Base-by-base conservation (phyloP, 108 stramenopile genomes). In the Skeletonema marinoi region DNA sequence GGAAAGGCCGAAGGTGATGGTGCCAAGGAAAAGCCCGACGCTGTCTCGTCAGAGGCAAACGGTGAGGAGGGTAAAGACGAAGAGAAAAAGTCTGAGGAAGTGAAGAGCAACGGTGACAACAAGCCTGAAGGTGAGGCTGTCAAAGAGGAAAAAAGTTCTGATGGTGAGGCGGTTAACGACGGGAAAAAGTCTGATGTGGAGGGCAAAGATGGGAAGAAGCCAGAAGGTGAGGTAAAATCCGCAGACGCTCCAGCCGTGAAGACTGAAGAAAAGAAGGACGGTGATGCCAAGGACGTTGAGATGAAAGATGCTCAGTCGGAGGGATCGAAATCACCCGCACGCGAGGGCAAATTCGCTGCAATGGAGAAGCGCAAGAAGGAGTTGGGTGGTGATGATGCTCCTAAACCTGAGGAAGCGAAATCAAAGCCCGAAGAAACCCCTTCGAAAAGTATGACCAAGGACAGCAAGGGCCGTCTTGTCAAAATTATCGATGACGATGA, bases 401-500 rank as follows among this genome's bases (percentile, higher is more conserved):
- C 83, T 12, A 81, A 85, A 32, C 21, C 61, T 17, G 68, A 61
- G 8, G 66, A 78, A 56, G 65, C 71, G 63, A 62, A 71, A 10
- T 78, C 65, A 3, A 68, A 60, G 25, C 11, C 63, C 7, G 75
- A 81, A 32, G 76, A 86, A 35, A 46, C 29, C 32, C 21, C 51
- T 31, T 67, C 72, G 11, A 76, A 78, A 51, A 74, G 74, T 41
- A 68, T 89, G 10, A 88, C 86, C 30, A 89, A 80, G 60, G 93
- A 96, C 77, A 93, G 92, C 70, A 90, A 92, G 59, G 95, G 95
- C 8, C 82, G 92, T 39, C 78, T 80, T 44, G 91, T 90, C 48
- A 95, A 90, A 82, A 93, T 95, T 21, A 82, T 93, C 12, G 96
- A 93, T 69, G 96, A 94, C 60, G 96, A 95, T 39, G 84, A 74